A percentile compares a stretch with the other conserved stretches of the same genome.
phyloP scores from a whole-genome alignment of 2,329 filamentous ascomycete species.

The Beauveria sp. region DNA sequence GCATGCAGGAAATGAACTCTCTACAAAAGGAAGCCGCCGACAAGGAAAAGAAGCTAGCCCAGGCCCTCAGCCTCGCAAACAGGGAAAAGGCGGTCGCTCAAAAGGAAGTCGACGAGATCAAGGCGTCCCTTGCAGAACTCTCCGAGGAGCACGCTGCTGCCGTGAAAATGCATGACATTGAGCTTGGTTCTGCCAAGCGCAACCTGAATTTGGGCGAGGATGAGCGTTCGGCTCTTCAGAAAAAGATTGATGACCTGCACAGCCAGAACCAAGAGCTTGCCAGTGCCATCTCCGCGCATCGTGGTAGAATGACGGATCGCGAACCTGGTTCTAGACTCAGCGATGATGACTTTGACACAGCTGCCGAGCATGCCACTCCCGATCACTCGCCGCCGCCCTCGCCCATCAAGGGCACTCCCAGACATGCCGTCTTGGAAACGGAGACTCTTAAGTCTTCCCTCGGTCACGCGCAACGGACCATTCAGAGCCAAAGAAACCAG shows the following conservation, averaged over 20 bases:
- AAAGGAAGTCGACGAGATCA: slow-evolving; percentile 86
- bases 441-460: slow-evolving; percentile 93
- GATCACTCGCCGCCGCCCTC: slow-evolving; percentile 88
- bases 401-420: slow-evolving; percentile 82
- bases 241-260: slow-evolving; percentile 80
- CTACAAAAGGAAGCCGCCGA: slow-evolving; percentile 69
- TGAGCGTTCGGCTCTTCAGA: slow-evolving; percentile 70
- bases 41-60: slow-evolving; percentile 73
- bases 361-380: slow-evolving; percentile 64
- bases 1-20: slow-evolving; percentile 73
- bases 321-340: slow-evolving; percentile 51
- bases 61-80: slow-evolving; percentile 60
- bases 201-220: slow-evolving; percentile 70
- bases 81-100: slow-evolving; percentile 71
- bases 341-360: slow-evolving; percentile 56
- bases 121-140: slow-evolving; percentile 68
- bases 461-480: slow-evolving; percentile 90
- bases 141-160: slow-evolving; percentile 69
- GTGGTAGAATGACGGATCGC: slow-evolving; percentile 59
- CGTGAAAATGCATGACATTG: slow-evolving; percentile 80
- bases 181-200: slow-evolving; percentile 75
- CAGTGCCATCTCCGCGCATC: slow-evolving; percentile 67
- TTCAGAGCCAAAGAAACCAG: slow-evolving; percentile 89
- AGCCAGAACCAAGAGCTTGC: slow-evolving; percentile 88
- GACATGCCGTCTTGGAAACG: slow-evolving; percentile 85